Percentiles rank a stretch among this genome's conserved stretches.
Conservation (phyloP, 1,139 yeast genomes). For the Magnusiomyces magnusii region DNA sequence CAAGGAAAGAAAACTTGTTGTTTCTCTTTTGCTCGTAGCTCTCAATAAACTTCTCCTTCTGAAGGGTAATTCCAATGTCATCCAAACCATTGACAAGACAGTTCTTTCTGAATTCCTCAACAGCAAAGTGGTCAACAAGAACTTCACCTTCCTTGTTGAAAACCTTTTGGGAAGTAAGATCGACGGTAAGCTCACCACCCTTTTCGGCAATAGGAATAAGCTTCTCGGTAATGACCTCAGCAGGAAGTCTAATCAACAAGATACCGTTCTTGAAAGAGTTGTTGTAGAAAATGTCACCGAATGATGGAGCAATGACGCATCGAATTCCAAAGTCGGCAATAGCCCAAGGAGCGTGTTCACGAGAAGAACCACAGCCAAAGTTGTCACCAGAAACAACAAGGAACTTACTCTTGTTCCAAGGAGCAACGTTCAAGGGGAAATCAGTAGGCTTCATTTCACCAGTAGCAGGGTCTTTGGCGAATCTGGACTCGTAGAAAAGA, state of each 20-base stretch:
- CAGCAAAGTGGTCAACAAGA: conserved; percentile 71
- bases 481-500: conserved; percentile 84
- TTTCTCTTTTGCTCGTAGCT: conserved; percentile 72
- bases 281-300: conserved; percentile 96
- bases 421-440: conserved; percentile 77
- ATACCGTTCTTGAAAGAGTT: conserved; percentile 94
- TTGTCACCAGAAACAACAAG: conserved; percentile 92
- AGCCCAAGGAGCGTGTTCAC: conserved; percentile 99
- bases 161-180: conserved; percentile 80
- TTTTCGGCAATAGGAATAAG: conserved; percentile 71
- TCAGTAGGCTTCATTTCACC: conserved; percentile 82
- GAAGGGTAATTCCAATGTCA: conserved; percentile 92
- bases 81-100: conserved; percentile 92
- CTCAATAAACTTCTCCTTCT: conserved; percentile 69
- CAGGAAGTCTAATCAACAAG: conserved; percentile 81
- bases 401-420: conserved; percentile 72
- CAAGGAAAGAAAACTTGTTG: conserved; percentile 79
- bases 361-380: conserved; percentile 98
- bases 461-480: conserved; percentile 50
- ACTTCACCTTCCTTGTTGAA: conserved; percentile 63
- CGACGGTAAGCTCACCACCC: conserved; percentile 67
- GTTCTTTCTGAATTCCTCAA: conserved; percentile 89
- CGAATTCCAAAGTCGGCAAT: conserved; percentile 94
- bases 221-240: conserved; percentile 59
- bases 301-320: conserved; percentile 93